phyloP scores from a whole-genome alignment of 768 basidiomycete species.

The Tulasnella sp. region DNA sequence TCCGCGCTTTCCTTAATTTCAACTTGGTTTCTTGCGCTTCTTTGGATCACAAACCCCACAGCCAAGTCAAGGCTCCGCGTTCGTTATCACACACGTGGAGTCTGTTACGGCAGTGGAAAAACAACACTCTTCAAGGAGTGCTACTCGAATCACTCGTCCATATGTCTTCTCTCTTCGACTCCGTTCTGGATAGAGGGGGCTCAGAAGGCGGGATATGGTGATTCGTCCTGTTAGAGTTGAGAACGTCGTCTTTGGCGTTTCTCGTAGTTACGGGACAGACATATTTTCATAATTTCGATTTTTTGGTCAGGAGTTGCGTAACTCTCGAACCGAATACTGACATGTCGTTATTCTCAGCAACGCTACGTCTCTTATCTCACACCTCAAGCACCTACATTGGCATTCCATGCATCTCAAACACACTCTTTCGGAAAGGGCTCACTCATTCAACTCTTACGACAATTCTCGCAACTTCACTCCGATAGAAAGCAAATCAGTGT shows the following conservation, averaged over 20 bases:
- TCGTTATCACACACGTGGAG: conserved; percentile 17
- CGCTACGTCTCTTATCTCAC: conserved; percentile 93
- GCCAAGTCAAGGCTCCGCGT: conserved; percentile 34
- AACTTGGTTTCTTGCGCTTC: conserved; percentile 6
- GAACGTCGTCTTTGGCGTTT: conserved; percentile 18
- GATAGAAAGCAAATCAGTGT: conserved; percentile 99
- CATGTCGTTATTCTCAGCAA: conserved; percentile 38
- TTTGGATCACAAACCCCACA: conserved; percentile 27
- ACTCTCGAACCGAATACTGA: neutral
- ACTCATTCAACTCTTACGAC: conserved; percentile 88
- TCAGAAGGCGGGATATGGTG: conserved; percentile 22
- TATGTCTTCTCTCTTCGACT: conserved; percentile 15
- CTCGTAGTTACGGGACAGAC: conserved; percentile 36
- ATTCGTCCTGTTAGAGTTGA: conserved; percentile 32
- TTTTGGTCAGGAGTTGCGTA: conserved; percentile 7
- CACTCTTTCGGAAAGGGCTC: conserved; percentile 99
- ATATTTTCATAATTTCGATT: conserved; percentile 18
- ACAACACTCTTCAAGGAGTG: conserved; percentile 23
- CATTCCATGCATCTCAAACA: conserved; percentile 97
- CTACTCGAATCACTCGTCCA: conserved; percentile 12
- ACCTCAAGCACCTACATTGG: conserved; percentile 88
- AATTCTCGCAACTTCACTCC: conserved; percentile 91
- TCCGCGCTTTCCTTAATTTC: neutral
- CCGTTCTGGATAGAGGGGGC: conserved; percentile 28
- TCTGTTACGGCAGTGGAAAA: conserved; percentile 42